A percentile compares a stretch with the other conserved stretches of the same genome.
These are phyloP conservation scores for Ligustrum vulgare DNA, from an alignment of 257 asterid genomes.

Conservation along the genomic window DNA sequence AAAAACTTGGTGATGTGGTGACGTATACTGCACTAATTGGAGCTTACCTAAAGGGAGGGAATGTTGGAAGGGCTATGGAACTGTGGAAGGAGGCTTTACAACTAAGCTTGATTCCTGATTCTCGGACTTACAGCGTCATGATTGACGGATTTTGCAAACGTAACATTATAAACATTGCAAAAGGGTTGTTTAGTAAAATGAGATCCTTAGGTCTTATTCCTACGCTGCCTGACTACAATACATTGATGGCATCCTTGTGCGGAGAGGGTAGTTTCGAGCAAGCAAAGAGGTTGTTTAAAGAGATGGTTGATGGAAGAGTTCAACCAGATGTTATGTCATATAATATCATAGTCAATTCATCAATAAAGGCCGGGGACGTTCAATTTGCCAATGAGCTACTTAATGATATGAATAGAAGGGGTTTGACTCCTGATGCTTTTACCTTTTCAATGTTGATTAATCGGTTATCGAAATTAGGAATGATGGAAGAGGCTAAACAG, in stretches of 20 bases:
- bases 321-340: slow-evolving; percentile 54
- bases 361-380: slow-evolving; percentile 54
- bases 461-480: slow-evolving; percentile 56
- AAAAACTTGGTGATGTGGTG: slow-evolving; percentile 34
- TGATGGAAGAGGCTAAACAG: slow-evolving; percentile 59
- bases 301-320: slow-evolving; percentile 46
- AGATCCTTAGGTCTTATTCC: slow-evolving; percentile 46
- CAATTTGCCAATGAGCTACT: slow-evolving; percentile 46
- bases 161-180: slow-evolving; percentile 51
- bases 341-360: slow-evolving; percentile 54
- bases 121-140: slow-evolving; percentile 40
- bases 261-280: slow-evolving; percentile 67
- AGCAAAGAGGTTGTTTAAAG: slow-evolving; percentile 50
- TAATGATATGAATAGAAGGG: slow-evolving; percentile 47
- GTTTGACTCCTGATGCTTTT: slow-evolving; percentile 47
- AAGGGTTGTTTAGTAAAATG: slow-evolving; percentile 60
- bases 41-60: slow-evolving; percentile 51
- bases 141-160: slow-evolving; percentile 62
- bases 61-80: slow-evolving; percentile 47
- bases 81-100: slow-evolving; percentile 48
- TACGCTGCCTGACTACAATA: slow-evolving; percentile 46
- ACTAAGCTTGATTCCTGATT: slow-evolving; percentile 48
- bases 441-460: slow-evolving; percentile 62
- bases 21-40: slow-evolving; percentile 48
- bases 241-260: slow-evolving; percentile 63